phyloP scores from a whole-genome alignment of 2,329 filamentous ascomycete species.

The Pseudogymnoascus sp. region DNA sequence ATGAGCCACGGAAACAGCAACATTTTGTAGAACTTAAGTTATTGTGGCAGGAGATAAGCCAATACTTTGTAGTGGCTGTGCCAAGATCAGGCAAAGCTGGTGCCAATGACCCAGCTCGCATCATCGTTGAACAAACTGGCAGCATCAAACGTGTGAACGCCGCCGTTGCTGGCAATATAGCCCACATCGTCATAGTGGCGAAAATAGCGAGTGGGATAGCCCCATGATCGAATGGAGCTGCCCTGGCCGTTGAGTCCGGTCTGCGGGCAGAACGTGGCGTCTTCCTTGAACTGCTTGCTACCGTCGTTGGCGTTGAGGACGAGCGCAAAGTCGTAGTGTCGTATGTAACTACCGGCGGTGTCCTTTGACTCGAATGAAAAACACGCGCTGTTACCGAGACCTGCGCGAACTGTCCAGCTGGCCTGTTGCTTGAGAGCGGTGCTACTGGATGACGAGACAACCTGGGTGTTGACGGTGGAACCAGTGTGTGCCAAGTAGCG shows the following conservation, averaged over 20 bases:
- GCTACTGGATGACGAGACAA: conserved; percentile 44
- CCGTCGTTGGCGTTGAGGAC: conserved; percentile 44
- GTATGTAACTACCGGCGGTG: conserved; percentile 50
- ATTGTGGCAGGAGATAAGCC: not conserved
- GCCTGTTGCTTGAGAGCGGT: conserved; percentile 43
- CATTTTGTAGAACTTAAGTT: too few species aligned
- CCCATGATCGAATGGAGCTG: conserved; percentile 49
- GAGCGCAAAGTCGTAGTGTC: conserved; percentile 49
- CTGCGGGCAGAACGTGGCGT: conserved; percentile 56
- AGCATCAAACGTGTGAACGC: conserved; percentile 47
- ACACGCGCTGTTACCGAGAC: conserved; percentile 50
- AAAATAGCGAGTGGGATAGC: conserved; percentile 52
- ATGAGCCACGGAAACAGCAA: not conserved
- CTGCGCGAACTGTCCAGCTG: conserved; percentile 47
- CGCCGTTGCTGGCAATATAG: conserved; percentile 48
- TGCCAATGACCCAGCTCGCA: conserved; percentile 42
- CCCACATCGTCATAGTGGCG: conserved; percentile 44
- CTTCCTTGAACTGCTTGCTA: conserved; percentile 50
- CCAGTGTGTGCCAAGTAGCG: conserved; percentile 49
- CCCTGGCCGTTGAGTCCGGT: conserved; percentile 44
- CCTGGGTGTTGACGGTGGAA: conserved; percentile 45
- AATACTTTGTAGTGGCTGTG: not conserved
- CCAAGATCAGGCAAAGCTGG: conserved; percentile 36
- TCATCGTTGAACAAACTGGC: conserved; percentile 45
- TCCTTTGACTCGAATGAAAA: conserved; percentile 55